Evolutionary conservation across 352 stramenopile genomes (phyloP).

Genomic region (Stramenopiles sp.): DNA sequence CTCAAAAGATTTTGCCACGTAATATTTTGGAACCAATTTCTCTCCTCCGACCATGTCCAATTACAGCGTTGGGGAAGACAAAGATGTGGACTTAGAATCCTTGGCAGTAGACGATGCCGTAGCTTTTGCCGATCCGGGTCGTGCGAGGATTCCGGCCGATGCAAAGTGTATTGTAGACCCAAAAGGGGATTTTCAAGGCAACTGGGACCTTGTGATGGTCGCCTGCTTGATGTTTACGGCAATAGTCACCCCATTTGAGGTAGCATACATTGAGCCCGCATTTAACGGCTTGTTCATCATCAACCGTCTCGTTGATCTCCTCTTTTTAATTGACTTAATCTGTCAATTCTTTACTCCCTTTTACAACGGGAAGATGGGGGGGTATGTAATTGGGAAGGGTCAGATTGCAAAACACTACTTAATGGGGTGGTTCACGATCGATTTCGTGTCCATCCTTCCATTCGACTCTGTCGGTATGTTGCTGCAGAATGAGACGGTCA

Average conservation of each 20-base stretch:
- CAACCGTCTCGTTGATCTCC: constrained; percentile 19
- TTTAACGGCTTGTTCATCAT: constrained; percentile 13
- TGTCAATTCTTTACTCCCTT: constrained; percentile 22
- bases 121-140: too few species aligned
- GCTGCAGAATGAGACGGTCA: not conserved
- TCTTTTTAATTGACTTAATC: constrained; percentile 21
- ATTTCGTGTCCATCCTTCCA: constrained; percentile 21
- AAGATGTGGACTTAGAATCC: too few species aligned
- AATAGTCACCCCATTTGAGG: constrained; percentile 19
- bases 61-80: too few species aligned
- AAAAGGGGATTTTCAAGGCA: too few species aligned
- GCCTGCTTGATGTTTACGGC: constrained; percentile 32
- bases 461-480: constrained; percentile 18
- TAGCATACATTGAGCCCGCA: constrained; percentile 13
- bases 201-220: constrained; percentile 30
- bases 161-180: too few species aligned
- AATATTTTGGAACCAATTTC: too few species aligned
- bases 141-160: too few species aligned
- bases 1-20: too few species aligned
- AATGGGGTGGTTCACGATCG: constrained; percentile 15
- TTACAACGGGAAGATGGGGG: constrained; percentile 2
- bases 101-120: too few species aligned
- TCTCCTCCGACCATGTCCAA: too few species aligned
- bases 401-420: constrained; percentile 21
- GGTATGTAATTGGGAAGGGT: constrained; percentile 14